These are phyloP conservation scores for Pythium plurisporium DNA, from an alignment of 352 stramenopile species.

Conservation along the genomic window DNA sequence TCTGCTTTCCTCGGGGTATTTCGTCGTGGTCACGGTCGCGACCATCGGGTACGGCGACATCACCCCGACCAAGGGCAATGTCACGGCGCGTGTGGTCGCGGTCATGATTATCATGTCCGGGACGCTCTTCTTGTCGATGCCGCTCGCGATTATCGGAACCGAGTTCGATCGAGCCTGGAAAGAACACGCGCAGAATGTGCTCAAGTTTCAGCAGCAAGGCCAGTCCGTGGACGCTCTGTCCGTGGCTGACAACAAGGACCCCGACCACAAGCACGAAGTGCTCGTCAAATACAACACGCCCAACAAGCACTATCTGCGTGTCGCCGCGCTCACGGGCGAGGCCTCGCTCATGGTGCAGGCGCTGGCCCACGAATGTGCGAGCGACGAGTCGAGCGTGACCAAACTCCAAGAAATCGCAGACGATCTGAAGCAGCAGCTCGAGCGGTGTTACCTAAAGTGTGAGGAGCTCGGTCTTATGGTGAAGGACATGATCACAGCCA, in stretches of 20 bases:
- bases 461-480: slow-evolving; percentile 56
- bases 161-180: slow-evolving; percentile 81
- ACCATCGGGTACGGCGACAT: slow-evolving; percentile 81
- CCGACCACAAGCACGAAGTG: slow-evolving; percentile 67
- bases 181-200: slow-evolving; percentile 62
- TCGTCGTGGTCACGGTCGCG: slow-evolving; percentile 67
- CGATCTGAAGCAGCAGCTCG: slow-evolving; percentile 48
- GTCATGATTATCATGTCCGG: slow-evolving; percentile 85
- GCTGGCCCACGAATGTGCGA: slow-evolving; percentile 35
- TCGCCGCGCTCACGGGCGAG: slow-evolving; percentile 59
- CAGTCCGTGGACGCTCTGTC: slow-evolving; percentile 12
- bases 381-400: slow-evolving; percentile 33
- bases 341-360: slow-evolving; percentile 65
- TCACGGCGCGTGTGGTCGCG: slow-evolving; percentile 49
- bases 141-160: slow-evolving; percentile 80
- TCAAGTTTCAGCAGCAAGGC: slow-evolving; percentile 52
- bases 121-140: slow-evolving; percentile 82
- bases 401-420: slow-evolving; percentile 46
- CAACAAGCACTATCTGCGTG: slow-evolving; percentile 57
- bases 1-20: slow-evolving; percentile 69
- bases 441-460: slow-evolving; percentile 45
- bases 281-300: slow-evolving; percentile 76
- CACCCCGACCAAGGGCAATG: slow-evolving; percentile 69
- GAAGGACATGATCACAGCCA: slow-evolving; percentile 53
- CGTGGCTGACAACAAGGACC: slow-evolving; percentile 24